Evolutionary conservation across 805 yeast species (phyloP).

Genomic region (Yamadazyma sp.): DNA sequence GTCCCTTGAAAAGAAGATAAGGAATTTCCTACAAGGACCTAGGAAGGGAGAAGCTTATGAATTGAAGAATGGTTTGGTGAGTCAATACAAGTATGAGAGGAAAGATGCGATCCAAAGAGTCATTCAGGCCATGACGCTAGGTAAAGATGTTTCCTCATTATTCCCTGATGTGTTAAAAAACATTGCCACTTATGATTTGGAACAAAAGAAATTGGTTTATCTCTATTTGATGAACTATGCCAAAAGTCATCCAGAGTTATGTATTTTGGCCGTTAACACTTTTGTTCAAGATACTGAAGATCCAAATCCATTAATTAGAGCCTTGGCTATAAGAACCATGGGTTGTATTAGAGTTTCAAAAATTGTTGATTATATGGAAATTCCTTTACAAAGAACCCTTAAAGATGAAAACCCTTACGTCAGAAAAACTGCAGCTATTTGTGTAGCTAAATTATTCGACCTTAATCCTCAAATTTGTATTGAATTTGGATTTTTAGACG

Average conservation of each 20-base stretch:
- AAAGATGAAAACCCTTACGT: constrained; percentile 96
- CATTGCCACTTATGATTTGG: constrained; percentile 93
- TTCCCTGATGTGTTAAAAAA: constrained; percentile 96
- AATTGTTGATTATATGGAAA: constrained; percentile 91
- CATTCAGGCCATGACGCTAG: constrained; percentile 97
- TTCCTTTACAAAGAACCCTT: constrained; percentile 81
- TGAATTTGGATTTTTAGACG: constrained; percentile 81
- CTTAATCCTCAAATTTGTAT: constrained; percentile 75
- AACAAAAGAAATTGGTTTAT: constrained; percentile 94
- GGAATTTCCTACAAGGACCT: constrained; percentile 42
- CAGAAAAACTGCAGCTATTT: constrained; percentile 94
- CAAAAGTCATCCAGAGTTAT: constrained; percentile 90
- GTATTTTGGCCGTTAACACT: constrained; percentile 94
- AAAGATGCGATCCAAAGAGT: constrained; percentile 97
- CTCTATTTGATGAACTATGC: constrained; percentile 96
- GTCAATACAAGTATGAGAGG: constrained; percentile 91
- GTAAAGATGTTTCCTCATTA: constrained; percentile 90
- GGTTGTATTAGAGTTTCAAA: constrained; percentile 95
- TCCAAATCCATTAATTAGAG: constrained; percentile 93
- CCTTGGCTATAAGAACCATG: constrained; percentile 97
- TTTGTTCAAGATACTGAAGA: constrained; percentile 94
- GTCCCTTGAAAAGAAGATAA: constrained; percentile 43
- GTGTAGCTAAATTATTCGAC: constrained; percentile 94
- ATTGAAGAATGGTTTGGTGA: constrained; percentile 83
- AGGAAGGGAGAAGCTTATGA: constrained; percentile 81